Conservation (phyloP, 2,329 filamentous ascomycete genomes). For the Fusarium liriodendri region DNA sequence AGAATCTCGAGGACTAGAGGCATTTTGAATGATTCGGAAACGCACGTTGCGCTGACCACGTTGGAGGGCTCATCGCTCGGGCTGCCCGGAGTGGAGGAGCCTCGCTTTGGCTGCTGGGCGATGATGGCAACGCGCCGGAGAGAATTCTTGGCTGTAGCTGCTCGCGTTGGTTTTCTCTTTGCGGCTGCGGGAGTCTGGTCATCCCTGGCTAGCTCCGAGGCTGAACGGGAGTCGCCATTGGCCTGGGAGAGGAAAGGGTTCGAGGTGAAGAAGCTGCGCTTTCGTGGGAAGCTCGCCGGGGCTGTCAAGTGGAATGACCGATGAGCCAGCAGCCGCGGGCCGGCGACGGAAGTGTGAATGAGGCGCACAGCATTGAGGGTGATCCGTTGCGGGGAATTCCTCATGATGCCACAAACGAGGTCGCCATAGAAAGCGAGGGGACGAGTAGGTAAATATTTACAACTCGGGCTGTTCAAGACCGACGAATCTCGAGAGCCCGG, state of each 20-base stretch:
- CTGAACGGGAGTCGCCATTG: slow-evolving; percentile 45
- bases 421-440: slow-evolving; percentile 35
- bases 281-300: slow-evolving; percentile 59
- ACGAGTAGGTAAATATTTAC: not conserved
- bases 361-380: slow-evolving; percentile 45
- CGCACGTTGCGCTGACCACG: slow-evolving; percentile 68
- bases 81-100: slow-evolving; percentile 38
- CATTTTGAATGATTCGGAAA: slow-evolving; percentile 75
- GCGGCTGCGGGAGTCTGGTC: slow-evolving; percentile 37
- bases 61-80: slow-evolving; percentile 53
- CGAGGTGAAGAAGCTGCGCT: slow-evolving; percentile 74
- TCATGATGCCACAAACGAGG: slow-evolving; percentile 45
- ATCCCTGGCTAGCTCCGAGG: slow-evolving; percentile 29
- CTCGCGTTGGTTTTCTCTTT: slow-evolving; percentile 61
- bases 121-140: slow-evolving; percentile 87
- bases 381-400: slow-evolving; percentile 47
- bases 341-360: slow-evolving; percentile 45
- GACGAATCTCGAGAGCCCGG: slow-evolving; percentile 3
- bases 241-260: slow-evolving; percentile 65
- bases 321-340: slow-evolving; percentile 42
- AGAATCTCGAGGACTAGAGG: slow-evolving; percentile 67
- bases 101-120: slow-evolving; percentile 71
- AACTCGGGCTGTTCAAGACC: not conserved
- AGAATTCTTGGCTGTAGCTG: slow-evolving; percentile 72
- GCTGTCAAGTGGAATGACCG: slow-evolving; percentile 61